Percentiles rank a stretch among this genome's conserved stretches.
Conservation (phyloP, 1,284 basidiomycete genomes). For the Fomitopsis betulina region DNA sequence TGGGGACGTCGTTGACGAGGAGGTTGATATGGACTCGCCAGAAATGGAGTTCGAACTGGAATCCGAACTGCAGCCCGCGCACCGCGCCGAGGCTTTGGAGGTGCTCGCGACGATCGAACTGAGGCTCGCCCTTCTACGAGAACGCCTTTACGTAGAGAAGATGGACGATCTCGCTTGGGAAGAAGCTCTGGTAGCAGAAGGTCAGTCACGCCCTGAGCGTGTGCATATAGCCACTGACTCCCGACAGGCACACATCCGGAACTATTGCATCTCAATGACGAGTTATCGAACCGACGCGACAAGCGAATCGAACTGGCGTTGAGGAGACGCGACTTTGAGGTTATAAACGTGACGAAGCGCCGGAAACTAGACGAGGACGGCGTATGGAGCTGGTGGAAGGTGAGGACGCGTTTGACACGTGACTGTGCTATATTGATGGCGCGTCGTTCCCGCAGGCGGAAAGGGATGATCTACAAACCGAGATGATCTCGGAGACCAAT, state of each 20-base stretch:
- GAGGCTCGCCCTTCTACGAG: slow-evolving; percentile 70
- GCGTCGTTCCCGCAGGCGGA: slow-evolving; percentile 39
- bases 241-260: slow-evolving; percentile 75
- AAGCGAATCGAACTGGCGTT: slow-evolving; percentile 70
- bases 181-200: slow-evolving; percentile 60
- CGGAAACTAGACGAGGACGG: slow-evolving; percentile 57
- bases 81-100: slow-evolving; percentile 76
- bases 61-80: slow-evolving; percentile 29
- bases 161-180: slow-evolving; percentile 79
- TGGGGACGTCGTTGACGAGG: slow-evolving; percentile 17
- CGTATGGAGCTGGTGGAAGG: slow-evolving; percentile 79
- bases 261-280: slow-evolving; percentile 70
- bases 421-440: slow-evolving; percentile 1
- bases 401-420: slow-evolving; percentile 26
- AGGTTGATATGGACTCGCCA: slow-evolving; percentile 35
- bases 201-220: slow-evolving; percentile 32
- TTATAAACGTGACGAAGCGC: slow-evolving; percentile 50
- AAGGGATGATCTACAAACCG: slow-evolving; percentile 71
- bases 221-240: neutral
- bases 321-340: slow-evolving; percentile 62
- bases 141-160: slow-evolving; percentile 76
- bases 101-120: slow-evolving; percentile 74
- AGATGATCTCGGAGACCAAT: slow-evolving; percentile 81
- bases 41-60: slow-evolving; percentile 23
- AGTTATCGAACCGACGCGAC: slow-evolving; percentile 69